Percentiles rank a stretch among this genome's conserved stretches.
phyloP scores from a whole-genome alignment of 345 rosid species.

The Lumnitzera littorea region DNA sequence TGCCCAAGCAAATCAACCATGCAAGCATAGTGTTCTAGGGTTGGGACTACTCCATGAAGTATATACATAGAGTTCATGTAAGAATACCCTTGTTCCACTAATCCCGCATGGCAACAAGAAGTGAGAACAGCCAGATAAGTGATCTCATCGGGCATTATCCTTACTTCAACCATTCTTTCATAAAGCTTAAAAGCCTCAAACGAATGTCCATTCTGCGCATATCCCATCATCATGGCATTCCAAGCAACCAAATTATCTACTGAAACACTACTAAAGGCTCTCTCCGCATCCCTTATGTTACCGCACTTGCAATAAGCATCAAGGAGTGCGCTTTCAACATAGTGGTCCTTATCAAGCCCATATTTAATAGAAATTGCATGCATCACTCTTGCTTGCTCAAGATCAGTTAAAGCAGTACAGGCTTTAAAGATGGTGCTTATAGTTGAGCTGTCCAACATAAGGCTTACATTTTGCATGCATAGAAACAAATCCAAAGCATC shows the following conservation, averaged over 20 bases:
- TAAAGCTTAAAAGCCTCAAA: conserved; percentile 23
- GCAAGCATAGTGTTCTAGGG: conserved; percentile 36
- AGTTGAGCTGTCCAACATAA: conserved; percentile 21
- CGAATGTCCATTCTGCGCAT: conserved; percentile 33
- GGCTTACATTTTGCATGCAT: conserved; percentile 8
- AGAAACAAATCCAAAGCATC: conserved; percentile 27
- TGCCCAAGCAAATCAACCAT: conserved; percentile 35
- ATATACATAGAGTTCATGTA: conserved; percentile 20
- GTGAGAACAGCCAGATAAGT: conserved; percentile 37
- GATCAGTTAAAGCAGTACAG: conserved; percentile 29
- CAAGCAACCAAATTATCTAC: conserved; percentile 28
- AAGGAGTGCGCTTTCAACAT: conserved; percentile 29
- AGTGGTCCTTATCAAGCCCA: conserved; percentile 22
- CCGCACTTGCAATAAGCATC: conserved; percentile 44
- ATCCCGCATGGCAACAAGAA: conserved; percentile 40
- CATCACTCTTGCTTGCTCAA: conserved; percentile 27
- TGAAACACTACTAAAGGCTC: conserved; percentile 19
- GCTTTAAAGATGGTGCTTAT: conserved; percentile 30
- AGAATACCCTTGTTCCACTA: conserved; percentile 25
- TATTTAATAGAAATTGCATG: conserved; percentile 24
- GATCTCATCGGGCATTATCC: conserved; percentile 34
- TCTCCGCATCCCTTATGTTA: conserved; percentile 24
- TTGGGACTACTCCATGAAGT: conserved; percentile 26
- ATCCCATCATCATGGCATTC: conserved; percentile 48
- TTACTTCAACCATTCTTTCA: conserved; percentile 22